A percentile compares a stretch with the other conserved stretches of the same genome.
phyloP scores from a whole-genome alignment of 2,329 filamentous ascomycete species.

The Macrophomina phaseolina region DNA sequence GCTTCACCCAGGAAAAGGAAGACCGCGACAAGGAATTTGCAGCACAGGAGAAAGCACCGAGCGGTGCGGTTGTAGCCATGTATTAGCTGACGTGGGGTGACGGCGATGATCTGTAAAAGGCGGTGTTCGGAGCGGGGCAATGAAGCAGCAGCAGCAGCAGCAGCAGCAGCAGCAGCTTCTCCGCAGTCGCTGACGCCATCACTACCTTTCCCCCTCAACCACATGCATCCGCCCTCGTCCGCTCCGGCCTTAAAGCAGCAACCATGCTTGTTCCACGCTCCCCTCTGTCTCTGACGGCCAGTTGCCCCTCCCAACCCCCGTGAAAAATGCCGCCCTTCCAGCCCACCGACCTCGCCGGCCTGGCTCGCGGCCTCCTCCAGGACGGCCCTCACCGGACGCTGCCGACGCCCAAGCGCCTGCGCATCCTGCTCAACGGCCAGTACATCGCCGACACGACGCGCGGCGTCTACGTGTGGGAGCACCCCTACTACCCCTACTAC shows the following conservation, averaged over 20 bases:
- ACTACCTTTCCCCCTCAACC: background rate
- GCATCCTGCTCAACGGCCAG: slow-evolving; percentile 40
- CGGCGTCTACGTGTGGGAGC: slow-evolving; percentile 46
- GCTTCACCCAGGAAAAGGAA: background rate
- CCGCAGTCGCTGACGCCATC: slow-evolving; percentile 2
- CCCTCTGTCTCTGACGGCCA: background rate
- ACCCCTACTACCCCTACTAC: slow-evolving; percentile 44
- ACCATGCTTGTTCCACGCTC: background rate
- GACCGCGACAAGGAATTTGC: background rate
- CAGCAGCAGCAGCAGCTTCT: background rate
- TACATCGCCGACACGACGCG: slow-evolving; percentile 42
- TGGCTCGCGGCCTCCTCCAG: slow-evolving; percentile 45
- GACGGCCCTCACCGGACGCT: slow-evolving; percentile 32
- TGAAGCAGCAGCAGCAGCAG: too few species aligned
- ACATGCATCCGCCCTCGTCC: background rate
- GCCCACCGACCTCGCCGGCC: slow-evolving; percentile 31
- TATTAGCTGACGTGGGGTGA: background rate
- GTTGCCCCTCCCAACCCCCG: slow-evolving; percentile 36
- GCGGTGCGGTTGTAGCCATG: background rate
- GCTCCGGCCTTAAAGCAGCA: background rate
- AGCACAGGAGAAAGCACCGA: background rate
- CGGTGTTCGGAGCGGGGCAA: background rate
- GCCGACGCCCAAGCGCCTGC: slow-evolving; percentile 33
- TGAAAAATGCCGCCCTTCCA: slow-evolving; percentile 55
- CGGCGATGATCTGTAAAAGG: background rate